Evolutionary conservation across 1,139 yeast genomes (phyloP).

Genomic region (Arxiozyma telluris): DNA sequence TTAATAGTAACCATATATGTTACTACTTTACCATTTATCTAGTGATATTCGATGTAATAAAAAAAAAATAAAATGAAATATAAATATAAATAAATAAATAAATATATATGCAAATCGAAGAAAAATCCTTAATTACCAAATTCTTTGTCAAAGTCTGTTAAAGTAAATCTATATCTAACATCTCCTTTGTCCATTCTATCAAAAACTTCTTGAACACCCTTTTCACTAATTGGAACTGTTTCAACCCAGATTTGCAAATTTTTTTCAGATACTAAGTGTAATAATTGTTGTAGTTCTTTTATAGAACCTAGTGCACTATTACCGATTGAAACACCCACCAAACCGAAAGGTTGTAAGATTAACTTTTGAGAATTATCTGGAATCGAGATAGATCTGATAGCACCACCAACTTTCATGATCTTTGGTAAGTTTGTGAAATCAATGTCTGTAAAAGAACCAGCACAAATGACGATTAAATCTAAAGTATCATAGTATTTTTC

Average conservation of each 20-base stretch:
- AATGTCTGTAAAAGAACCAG: slow-evolving; percentile 38
- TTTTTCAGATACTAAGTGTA: slow-evolving; percentile 45
- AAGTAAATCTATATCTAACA: slow-evolving; percentile 55
- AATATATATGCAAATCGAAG: not conserved
- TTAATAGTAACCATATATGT: no score
- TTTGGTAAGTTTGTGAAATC: slow-evolving; percentile 33
- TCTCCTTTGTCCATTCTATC: slow-evolving; percentile 45
- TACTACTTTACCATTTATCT: no score
- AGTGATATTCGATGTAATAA: not conserved
- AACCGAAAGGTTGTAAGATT: slow-evolving; percentile 38
- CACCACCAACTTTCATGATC: slow-evolving; percentile 38
- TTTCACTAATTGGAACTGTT: slow-evolving; percentile 44
- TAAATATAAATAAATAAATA: no score
- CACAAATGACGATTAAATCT: slow-evolving; percentile 45
- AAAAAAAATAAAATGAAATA: not conserved
- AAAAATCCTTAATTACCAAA: slow-evolving; percentile 11
- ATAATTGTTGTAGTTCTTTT: slow-evolving; percentile 46
- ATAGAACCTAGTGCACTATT: slow-evolving; percentile 46
- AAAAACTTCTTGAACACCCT: slow-evolving; percentile 43
- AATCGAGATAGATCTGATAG: slow-evolving; percentile 48
- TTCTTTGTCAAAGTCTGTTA: slow-evolving; percentile 37
- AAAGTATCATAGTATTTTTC: slow-evolving; percentile 30
- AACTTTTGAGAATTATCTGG: slow-evolving; percentile 39
- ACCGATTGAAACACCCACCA: slow-evolving; percentile 29
- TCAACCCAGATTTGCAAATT: slow-evolving; percentile 53